phyloP scores from a whole-genome alignment of 1,284 basidiomycete genomes.

The Apiotrichum gracile region DNA sequence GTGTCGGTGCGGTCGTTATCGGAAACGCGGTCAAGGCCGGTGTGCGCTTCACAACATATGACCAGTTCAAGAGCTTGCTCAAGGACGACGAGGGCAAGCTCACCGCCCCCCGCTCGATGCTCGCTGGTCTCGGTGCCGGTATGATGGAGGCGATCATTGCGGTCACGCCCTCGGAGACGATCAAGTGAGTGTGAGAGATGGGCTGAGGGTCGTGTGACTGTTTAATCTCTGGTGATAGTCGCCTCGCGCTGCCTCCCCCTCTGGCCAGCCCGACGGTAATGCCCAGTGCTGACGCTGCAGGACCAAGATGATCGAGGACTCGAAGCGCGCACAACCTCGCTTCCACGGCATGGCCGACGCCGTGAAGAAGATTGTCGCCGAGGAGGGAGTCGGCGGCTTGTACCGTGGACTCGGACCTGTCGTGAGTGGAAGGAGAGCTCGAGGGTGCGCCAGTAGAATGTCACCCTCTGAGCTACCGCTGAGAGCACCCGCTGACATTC shows the following conservation, averaged over 20 bases:
- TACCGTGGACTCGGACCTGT: conserved; percentile 93
- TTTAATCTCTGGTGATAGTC: too few relatives aligned
- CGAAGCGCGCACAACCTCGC: conserved; percentile 73
- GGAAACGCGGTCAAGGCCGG: conserved; percentile 89
- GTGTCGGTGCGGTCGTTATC: conserved; percentile 77
- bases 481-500: not conserved
- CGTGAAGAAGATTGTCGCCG: conserved; percentile 68
- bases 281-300: conserved; percentile 50
- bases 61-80: conserved; percentile 79
- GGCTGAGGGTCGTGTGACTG: too few relatives aligned
- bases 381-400: conserved; percentile 72
- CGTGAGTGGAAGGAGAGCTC: too few relatives aligned
- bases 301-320: conserved; percentile 96
- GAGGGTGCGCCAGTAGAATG: too few relatives aligned
- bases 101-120: conserved; percentile 70
- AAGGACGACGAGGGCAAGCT: conserved; percentile 87
- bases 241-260: too few relatives aligned
- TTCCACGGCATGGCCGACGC: conserved; percentile 88
- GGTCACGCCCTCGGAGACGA: conserved; percentile 95
- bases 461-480: too few relatives aligned
- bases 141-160: conserved; percentile 91
- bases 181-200: conserved; percentile 64
- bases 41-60: conserved; percentile 91
- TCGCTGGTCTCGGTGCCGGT: conserved; percentile 90
- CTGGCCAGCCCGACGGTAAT: too few relatives aligned